Evolutionary conservation across 257 asterid species (phyloP), one percentile per base, ranked within the genome.

Genomic region (Jasminum sambac): DNA sequence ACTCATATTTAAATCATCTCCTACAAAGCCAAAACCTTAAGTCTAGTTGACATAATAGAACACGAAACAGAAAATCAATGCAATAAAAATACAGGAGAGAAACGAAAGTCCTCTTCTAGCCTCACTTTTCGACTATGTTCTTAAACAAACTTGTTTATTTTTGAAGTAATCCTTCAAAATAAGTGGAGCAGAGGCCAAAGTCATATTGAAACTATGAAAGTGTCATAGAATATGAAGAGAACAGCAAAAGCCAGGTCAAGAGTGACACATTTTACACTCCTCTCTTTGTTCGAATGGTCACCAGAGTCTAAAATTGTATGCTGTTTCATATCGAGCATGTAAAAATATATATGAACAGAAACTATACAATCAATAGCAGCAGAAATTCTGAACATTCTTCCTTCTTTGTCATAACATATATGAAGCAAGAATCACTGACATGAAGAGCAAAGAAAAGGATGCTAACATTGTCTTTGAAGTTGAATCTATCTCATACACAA

Each of bases 41-140:
- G 60, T 12, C 60, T 37, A 44, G 38, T 21, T 68, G 60, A 52
- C 52, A 55, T 41, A 16, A 67, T 38, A 37, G 71, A 64, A 62
- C 55, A 66, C 40, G 42, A 66, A 72, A 42, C 13, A 67, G 65
- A 71, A 69, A 37, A 71, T 34, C 8, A 40, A 62, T n/a, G 55
- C 23, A 44, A 77, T 17, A 13, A 36, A 21, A 69, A 69, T 58
- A 41, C 68, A 52, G 10, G 25, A 60, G 58, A 34, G 40, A 21
- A 44, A 36, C 89, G 91, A 71, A 94, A 80, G 70, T 94, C 96
- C 68, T 84, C 97, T 76, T 91, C 91, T 73, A 91, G 71, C 39
- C 86, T 82, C 72, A 76, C 71, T 70, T 86, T 89, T 65, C 83
- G 95, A 69, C 69, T 88, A 70, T 94, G 90, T 69, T 89, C 95